A percentile compares a stretch with the other conserved stretches of the same genome.
Conservation (phyloP, 1,284 basidiomycete genomes). For the Tilletia indica region DNA sequence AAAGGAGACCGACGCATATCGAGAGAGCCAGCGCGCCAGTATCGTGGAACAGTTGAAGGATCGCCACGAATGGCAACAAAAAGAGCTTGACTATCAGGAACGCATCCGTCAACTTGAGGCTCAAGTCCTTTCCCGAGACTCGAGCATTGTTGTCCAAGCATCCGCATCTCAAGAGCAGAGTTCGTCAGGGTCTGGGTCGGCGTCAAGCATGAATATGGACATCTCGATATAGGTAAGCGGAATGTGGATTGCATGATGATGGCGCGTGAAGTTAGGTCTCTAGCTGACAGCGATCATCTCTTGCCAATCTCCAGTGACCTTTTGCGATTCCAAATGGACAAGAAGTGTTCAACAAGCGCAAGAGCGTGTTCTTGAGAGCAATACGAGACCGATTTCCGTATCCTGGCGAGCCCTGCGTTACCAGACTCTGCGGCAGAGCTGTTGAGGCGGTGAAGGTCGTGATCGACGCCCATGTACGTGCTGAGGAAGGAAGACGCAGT, state of each 20-base stretch:
- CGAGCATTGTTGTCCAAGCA: too few relatives aligned
- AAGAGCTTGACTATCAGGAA: not conserved
- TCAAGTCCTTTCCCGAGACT: not conserved
- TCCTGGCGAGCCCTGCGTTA: not conserved
- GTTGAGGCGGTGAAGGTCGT: not conserved
- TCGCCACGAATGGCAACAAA: not conserved
- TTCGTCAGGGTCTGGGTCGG: too few relatives aligned
- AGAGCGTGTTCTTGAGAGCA: conserved; percentile 7
- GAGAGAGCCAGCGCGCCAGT: not conserved
- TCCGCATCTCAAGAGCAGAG: too few relatives aligned
- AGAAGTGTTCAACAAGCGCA: not conserved
- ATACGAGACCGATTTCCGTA: not conserved
- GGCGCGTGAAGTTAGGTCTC: too few relatives aligned
- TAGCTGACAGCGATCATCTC: too few relatives aligned
- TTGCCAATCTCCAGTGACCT: not conserved
- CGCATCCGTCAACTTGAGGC: not conserved
- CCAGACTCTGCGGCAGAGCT: not conserved
- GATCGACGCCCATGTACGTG: not conserved
- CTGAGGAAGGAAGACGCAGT: not conserved
- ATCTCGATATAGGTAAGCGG: too few relatives aligned
- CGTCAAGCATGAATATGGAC: too few relatives aligned
- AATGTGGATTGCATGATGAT: too few relatives aligned
- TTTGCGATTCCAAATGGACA: not conserved
- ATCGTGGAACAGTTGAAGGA: not conserved
- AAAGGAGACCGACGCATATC: not conserved